These are phyloP conservation scores for Euphrasia arctica DNA, from an alignment of 305 asterid genomes.

Conservation along the genomic window DNA sequence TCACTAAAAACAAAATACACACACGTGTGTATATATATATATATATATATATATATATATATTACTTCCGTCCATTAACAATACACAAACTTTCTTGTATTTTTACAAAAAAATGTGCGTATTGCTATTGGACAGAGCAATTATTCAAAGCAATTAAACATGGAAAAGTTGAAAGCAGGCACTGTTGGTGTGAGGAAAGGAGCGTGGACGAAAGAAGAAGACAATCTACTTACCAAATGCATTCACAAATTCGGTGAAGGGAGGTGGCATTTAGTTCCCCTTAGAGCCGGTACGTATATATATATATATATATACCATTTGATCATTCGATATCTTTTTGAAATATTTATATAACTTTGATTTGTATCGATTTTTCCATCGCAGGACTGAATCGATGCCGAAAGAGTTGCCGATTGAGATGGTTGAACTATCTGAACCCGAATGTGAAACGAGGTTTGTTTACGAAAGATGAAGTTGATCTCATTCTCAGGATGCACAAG, in stretches of 20 bases:
- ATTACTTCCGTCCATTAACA: too few relatives aligned
- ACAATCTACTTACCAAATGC: constrained; percentile 34
- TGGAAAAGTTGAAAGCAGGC: constrained; percentile 11
- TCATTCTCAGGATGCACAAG: constrained; percentile 51
- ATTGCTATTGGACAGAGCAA: too few relatives aligned
- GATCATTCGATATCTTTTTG: too few relatives aligned
- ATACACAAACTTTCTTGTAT: too few relatives aligned
- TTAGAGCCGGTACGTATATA: constrained; percentile 35
- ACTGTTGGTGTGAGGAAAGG: constrained; percentile 38
- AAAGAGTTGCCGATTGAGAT: constrained; percentile 56
- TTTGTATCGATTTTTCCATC: too few relatives aligned
- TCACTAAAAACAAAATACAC: too few relatives aligned
- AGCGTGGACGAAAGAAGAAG: constrained; percentile 55
- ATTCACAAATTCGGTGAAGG: constrained; percentile 45
- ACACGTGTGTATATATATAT: too few relatives aligned
- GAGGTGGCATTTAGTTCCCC: constrained; percentile 10
- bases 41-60: too few relatives aligned
- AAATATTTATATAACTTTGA: too few relatives aligned
- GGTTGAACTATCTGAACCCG: constrained; percentile 54
- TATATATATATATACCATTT: too few relatives aligned
- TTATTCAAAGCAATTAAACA: background rate
- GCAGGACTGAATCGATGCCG: constrained; percentile 54
- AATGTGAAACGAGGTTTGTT: constrained; percentile 40
- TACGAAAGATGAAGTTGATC: constrained; percentile 32
- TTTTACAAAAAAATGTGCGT: too few relatives aligned